Evolutionary conservation across 805 yeast genomes (phyloP).

Genomic region (Candida namnaoensis): DNA sequence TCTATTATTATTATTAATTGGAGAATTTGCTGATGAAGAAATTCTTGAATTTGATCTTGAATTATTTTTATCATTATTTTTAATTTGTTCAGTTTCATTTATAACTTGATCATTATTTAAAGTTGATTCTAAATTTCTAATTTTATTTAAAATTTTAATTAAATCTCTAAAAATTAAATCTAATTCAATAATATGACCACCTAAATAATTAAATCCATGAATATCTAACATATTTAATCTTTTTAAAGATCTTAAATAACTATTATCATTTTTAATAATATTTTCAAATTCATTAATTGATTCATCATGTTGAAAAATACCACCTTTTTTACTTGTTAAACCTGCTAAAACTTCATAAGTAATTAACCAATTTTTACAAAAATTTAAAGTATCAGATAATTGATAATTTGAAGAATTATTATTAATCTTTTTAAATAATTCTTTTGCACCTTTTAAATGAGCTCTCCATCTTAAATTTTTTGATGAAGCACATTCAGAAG

Average conservation of each 20-base stretch:
- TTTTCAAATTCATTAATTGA: slow-evolving; percentile 10
- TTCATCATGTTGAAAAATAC: slow-evolving; percentile 33
- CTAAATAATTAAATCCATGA: slow-evolving; percentile 39
- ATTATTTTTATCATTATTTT: too few relatives aligned
- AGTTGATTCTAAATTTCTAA: slow-evolving; percentile 3
- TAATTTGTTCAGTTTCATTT: too few relatives aligned
- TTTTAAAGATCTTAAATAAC: slow-evolving; percentile 20
- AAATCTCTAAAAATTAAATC: slow-evolving; percentile 16
- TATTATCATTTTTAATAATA: slow-evolving; percentile 13
- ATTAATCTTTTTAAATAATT: slow-evolving; percentile 34
- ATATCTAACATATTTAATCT: slow-evolving; percentile 32
- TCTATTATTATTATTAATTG: too few relatives aligned
- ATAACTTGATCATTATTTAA: not conserved
- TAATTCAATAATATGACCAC: slow-evolving; percentile 15
- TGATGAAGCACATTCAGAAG: slow-evolving; percentile 50
- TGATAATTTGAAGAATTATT: slow-evolving; percentile 21
- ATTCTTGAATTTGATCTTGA: not conserved
- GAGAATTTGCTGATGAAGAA: not conserved
- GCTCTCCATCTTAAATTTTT: slow-evolving; percentile 52
- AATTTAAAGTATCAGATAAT: slow-evolving; percentile 33
- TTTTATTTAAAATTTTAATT: slow-evolving; percentile 13
- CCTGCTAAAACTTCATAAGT: slow-evolving; percentile 52
- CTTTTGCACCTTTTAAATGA: slow-evolving; percentile 55
- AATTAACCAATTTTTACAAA: slow-evolving; percentile 50
- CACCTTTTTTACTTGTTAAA: slow-evolving; percentile 42